Percentiles rank a stretch among this genome's conserved stretches.
Conservation (phyloP, 768 basidiomycete species). For the Kwoniella dendrophila region DNA sequence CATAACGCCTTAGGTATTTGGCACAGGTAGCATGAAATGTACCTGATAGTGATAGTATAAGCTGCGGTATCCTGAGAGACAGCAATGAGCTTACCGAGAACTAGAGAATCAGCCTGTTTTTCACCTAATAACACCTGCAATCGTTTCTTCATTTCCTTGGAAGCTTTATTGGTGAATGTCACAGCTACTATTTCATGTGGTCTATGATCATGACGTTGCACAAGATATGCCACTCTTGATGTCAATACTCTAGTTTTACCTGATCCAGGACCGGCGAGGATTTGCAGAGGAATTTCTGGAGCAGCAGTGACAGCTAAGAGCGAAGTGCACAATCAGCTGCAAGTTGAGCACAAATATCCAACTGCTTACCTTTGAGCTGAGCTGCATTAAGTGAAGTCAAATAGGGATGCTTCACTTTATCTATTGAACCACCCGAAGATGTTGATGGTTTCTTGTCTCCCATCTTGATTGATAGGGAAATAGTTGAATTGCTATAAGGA, state of each 20-base stretch:
- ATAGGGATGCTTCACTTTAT: conserved; percentile 28
- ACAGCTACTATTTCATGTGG: conserved; percentile 58
- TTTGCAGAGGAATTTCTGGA: conserved; percentile 69
- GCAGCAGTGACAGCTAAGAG: conserved; percentile 67
- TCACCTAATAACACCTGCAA: conserved; percentile 70
- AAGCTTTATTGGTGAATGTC: conserved; percentile 88
- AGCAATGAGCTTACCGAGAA: conserved; percentile 57
- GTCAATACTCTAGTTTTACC: conserved; percentile 61
- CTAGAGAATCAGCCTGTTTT: conserved; percentile 61
- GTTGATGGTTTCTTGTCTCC: background rate
- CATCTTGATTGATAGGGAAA: background rate
- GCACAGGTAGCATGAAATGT: conserved; percentile 81
- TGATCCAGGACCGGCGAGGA: conserved; percentile 78
- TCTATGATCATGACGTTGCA: conserved; percentile 43
- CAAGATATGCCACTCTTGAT: conserved; percentile 55
- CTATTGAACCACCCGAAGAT: background rate
- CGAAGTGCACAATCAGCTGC: background rate
- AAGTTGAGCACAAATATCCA: conserved; percentile 5
- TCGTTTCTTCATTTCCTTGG: conserved; percentile 78
- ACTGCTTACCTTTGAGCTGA: conserved; percentile 44
- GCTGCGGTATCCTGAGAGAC: conserved; percentile 8
- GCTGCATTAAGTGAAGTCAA: conserved; percentile 41
- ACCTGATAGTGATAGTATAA: conserved; percentile 60
- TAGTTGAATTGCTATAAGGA: background rate
- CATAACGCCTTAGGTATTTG: conserved; percentile 69